A percentile compares a stretch with the other conserved stretches of the same genome.
Evolutionary conservation across 495 filamentous ascomycete species (phyloP).

Genomic region (Lentithecium fluviatile): DNA sequence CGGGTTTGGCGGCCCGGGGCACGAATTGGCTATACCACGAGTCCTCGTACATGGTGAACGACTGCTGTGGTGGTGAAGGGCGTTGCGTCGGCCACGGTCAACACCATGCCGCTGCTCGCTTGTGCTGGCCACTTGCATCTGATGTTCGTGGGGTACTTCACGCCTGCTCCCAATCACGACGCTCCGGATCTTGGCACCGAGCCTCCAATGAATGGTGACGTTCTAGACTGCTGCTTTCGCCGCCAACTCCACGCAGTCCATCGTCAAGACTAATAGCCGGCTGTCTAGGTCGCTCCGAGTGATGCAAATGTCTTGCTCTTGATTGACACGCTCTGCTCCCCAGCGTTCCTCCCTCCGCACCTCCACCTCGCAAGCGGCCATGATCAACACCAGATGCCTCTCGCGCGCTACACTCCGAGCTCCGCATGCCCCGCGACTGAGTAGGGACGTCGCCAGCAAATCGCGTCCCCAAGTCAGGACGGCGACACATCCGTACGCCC

Average conservation of each 20-base stretch:
- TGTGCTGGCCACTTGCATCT: conserved; percentile 3
- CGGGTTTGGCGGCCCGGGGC: conserved; percentile 51
- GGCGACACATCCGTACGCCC: conserved; percentile 33
- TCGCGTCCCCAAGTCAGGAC: conserved; percentile 14
- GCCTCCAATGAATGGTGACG: conserved; percentile 13
- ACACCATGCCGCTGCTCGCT: neutral
- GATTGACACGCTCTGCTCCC: neutral
- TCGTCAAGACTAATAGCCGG: neutral
- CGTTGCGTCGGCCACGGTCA: neutral
- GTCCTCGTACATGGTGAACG: conserved; percentile 67
- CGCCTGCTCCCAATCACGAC: neutral
- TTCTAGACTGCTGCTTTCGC: conserved; percentile 5
- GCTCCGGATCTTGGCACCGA: conserved; percentile 1
- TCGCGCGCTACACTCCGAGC: conserved; percentile 17
- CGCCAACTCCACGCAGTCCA: neutral
- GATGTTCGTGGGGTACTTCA: conserved; percentile 1
- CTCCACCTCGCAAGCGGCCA: conserved; percentile 5
- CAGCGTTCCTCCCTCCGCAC: neutral
- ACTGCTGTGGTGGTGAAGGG: neutral
- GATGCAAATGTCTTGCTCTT: neutral
- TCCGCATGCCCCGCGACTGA: conserved; percentile 4
- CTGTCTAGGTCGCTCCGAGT: neutral
- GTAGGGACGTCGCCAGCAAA: conserved; percentile 19
- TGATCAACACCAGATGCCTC: conserved; percentile 30
- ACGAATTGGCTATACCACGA: conserved; percentile 67